These are phyloP conservation scores for Thamnidium elegans DNA, from an alignment of 192 early-diverging fungal genomes.

Conservation along the genomic window DNA sequence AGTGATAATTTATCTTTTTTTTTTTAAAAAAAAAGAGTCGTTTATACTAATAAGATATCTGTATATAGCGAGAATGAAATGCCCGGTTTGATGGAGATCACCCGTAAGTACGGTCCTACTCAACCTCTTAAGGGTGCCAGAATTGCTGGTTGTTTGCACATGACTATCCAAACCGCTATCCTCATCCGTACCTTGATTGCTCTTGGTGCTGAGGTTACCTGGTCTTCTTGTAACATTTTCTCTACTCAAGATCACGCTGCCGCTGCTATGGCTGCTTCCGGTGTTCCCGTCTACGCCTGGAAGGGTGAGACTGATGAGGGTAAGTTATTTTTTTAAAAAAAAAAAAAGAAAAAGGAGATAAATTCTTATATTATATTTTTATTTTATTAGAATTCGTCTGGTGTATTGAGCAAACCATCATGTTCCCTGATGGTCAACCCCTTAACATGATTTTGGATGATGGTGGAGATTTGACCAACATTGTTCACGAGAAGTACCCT, in stretches of 20 bases:
- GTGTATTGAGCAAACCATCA: slow-evolving; percentile 97
- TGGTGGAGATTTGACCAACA: slow-evolving; percentile 94
- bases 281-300: slow-evolving; percentile 97
- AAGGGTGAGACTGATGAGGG: slow-evolving; percentile 98
- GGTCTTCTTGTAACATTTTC: slow-evolving; percentile 76
- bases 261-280: slow-evolving; percentile 94
- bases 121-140: slow-evolving; percentile 94
- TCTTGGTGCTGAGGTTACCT: slow-evolving; percentile 91
- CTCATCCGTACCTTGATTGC: slow-evolving; percentile 95
- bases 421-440: slow-evolving; percentile 90
- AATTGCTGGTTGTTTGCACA: slow-evolving; percentile 97
- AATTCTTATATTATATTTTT: slow-evolving; percentile 1
- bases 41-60: background rate
- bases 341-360: background rate
- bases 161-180: slow-evolving; percentile 99
- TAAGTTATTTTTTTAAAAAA: background rate
- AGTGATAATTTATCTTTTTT: background rate
- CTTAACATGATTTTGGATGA: slow-evolving; percentile 99
- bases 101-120: slow-evolving; percentile 85
- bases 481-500: slow-evolving; percentile 96
- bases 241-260: slow-evolving; percentile 99
- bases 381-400: slow-evolving; percentile 80
- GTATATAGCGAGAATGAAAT: slow-evolving; percentile 92
- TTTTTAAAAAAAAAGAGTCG: background rate
- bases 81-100: slow-evolving; percentile 95